phyloP scores from a whole-genome alignment of 179 eudicot genomes.

The Silene vulgaris region DNA sequence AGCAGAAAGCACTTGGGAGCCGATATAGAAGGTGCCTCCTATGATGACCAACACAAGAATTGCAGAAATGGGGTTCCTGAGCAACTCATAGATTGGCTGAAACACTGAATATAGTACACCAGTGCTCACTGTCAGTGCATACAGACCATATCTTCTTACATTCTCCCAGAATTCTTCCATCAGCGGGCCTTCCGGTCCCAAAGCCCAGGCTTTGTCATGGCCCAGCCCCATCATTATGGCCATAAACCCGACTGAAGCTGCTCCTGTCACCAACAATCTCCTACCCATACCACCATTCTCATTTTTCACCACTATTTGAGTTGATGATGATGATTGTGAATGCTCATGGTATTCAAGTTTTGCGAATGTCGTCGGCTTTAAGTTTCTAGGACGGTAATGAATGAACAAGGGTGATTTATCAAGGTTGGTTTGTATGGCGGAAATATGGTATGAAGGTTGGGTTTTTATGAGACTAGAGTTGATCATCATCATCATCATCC shows the following conservation, averaged over 20 bases:
- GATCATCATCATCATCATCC: neutral
- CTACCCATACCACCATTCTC: neutral
- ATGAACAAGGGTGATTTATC: neutral
- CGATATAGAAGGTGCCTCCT: constrained; percentile 65
- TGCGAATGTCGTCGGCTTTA: neutral
- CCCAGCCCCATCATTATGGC: constrained; percentile 46
- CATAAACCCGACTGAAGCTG: constrained; percentile 45
- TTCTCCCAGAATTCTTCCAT: constrained; percentile 97
- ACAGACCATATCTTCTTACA: constrained; percentile 84
- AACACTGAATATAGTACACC: constrained; percentile 60
- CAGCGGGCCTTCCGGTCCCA: constrained; percentile 86
- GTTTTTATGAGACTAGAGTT: constrained; percentile 12
- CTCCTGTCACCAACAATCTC: constrained; percentile 30
- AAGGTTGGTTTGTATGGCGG: constrained; percentile 9
- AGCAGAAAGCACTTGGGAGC: constrained; percentile 69
- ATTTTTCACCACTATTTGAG: neutral
- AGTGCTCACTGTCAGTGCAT: constrained; percentile 71
- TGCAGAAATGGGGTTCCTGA: constrained; percentile 84
- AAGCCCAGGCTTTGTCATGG: constrained; percentile 59
- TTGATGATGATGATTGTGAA: neutral
- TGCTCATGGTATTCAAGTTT: neutral
- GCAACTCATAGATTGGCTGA: constrained; percentile 63
- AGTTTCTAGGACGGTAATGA: neutral
- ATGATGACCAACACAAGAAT: constrained; percentile 50
- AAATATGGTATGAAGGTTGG: constrained; percentile 10